Percentiles rank a stretch among this genome's conserved stretches.
Evolutionary conservation across 768 basidiomycete genomes (phyloP).

Genomic region (Termitomyces sp.): DNA sequence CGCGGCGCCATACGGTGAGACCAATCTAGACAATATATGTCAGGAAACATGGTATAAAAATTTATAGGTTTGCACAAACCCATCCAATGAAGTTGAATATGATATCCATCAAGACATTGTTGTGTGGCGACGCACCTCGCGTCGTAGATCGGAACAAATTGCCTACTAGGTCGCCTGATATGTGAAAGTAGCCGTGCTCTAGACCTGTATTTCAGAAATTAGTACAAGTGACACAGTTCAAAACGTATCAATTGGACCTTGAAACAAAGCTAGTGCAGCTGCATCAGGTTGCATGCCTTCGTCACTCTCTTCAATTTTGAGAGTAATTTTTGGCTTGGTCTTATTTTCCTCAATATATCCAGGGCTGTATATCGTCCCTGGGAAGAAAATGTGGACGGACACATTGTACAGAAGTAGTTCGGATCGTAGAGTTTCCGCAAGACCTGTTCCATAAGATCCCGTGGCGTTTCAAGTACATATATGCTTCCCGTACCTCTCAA

Average conservation of each 20-base stretch:
- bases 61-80: slow-evolving; percentile 26
- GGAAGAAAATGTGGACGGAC: slow-evolving; percentile 77
- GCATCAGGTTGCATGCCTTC: slow-evolving; percentile 56
- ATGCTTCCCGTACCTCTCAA: slow-evolving; percentile 53
- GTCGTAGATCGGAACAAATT: slow-evolving; percentile 64
- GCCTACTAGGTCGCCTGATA: slow-evolving; percentile 68
- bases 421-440: slow-evolving; percentile 81
- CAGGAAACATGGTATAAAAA: background rate
- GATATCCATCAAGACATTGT: slow-evolving; percentile 53
- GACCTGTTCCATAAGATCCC: slow-evolving; percentile 36
- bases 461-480: background rate
- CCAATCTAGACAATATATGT: slow-evolving; percentile 32
- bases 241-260: slow-evolving; percentile 32
- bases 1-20: slow-evolving; percentile 45
- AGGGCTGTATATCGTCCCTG: slow-evolving; percentile 74
- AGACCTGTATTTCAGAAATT: slow-evolving; percentile 46
- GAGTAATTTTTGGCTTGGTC: slow-evolving; percentile 70
- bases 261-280: slow-evolving; percentile 52
- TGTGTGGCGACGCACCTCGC: slow-evolving; percentile 57
- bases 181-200: slow-evolving; percentile 67
- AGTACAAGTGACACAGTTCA: background rate
- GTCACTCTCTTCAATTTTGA: slow-evolving; percentile 75
- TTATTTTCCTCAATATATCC: slow-evolving; percentile 74
- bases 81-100: slow-evolving; percentile 38
- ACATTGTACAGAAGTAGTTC: slow-evolving; percentile 79